phyloP scores from a whole-genome alignment of 805 yeast species.

The Candida pseudofarinosa region DNA sequence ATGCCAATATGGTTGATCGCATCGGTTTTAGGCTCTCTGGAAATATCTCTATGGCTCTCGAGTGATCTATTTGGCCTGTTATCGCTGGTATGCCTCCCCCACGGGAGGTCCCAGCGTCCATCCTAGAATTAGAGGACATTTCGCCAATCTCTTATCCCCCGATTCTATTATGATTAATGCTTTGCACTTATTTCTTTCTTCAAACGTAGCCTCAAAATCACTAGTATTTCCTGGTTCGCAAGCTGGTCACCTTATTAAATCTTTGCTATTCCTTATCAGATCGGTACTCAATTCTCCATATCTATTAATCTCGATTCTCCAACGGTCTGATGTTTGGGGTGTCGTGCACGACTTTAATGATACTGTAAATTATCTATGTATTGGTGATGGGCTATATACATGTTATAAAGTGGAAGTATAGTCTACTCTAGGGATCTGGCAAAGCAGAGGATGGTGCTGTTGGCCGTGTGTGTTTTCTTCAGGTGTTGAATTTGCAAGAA shows the following conservation, averaged over 20 bases:
- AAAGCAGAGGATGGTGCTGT: too few species aligned
- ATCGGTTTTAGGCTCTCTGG: slow-evolving; percentile 49
- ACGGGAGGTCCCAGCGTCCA: neutral
- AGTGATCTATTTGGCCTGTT: slow-evolving; percentile 48
- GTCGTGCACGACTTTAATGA: neutral
- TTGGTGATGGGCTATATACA: neutral
- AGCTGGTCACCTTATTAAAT: too few species aligned
- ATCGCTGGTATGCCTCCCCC: slow-evolving; percentile 48
- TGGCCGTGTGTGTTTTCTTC: too few species aligned
- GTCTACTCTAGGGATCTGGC: too few species aligned
- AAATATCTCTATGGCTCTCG: slow-evolving; percentile 44
- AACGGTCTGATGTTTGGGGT: neutral
- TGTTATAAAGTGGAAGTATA: neutral
- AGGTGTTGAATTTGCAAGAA: too few species aligned
- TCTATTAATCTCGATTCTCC: neutral
- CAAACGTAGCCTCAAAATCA: too few species aligned
- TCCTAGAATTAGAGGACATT: neutral
- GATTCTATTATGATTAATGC: too few species aligned
- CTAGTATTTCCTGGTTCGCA: too few species aligned
- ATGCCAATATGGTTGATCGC: slow-evolving; percentile 58
- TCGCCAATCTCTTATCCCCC: too few species aligned
- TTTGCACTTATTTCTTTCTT: neutral
- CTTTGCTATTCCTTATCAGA: neutral
- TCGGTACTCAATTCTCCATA: neutral
- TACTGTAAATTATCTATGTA: neutral